Evolutionary conservation across 2,329 filamentous ascomycete genomes (phyloP), one percentile per base, ranked within the genome.

Genomic region (Aspergillus sergii): DNA sequence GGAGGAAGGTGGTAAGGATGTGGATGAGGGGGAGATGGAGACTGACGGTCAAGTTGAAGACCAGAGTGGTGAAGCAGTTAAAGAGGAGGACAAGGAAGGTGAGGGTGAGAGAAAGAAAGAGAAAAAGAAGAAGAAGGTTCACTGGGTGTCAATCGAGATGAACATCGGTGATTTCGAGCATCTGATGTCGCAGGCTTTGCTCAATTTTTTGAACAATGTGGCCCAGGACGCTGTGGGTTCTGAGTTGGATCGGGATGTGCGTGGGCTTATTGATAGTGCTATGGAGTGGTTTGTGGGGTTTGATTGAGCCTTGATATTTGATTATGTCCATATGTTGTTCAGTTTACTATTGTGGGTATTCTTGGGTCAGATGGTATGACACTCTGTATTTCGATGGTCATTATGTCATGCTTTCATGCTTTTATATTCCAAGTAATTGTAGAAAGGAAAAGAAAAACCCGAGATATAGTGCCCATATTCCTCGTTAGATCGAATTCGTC

Each of bases 401-500:
- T 21, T 21, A n/a, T 43, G 5, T 43, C 41, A 21, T 12, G 43
- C 43, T 46, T 46, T 46, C 21, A 21, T 21, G 10, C 11, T 21
- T 21, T 46, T 46, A 14, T 21, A 26, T 14, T 46, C n/a, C 21
- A 46, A 21, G n/a, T 23, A 23, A 2, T 23, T 46, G 21, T 7
- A 36, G 14, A 16, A 36, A 36, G 16, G 34, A 45, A 3, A 21
- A 26, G 12, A 14, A 14, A 6, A 14, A 2, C 9, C 43, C 21
- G n/a, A 46, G 11, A 46, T 46, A 21, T 23, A 14, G 14, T 16
- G 1, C 16, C 2, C 34, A 36, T 16, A 12, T 21, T 23, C n/a
- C 9, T 46, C n/a, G 4, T 46, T 46, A 30, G 48, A 54, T 64
- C 23, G 65, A 32, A 59, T 67, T n/a, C 63, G 66, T 43, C 59